Evolutionary conservation across 805 yeast species (phyloP), one percentile per base, ranked within the genome.

Genomic region (Allodekkera sacchari): DNA sequence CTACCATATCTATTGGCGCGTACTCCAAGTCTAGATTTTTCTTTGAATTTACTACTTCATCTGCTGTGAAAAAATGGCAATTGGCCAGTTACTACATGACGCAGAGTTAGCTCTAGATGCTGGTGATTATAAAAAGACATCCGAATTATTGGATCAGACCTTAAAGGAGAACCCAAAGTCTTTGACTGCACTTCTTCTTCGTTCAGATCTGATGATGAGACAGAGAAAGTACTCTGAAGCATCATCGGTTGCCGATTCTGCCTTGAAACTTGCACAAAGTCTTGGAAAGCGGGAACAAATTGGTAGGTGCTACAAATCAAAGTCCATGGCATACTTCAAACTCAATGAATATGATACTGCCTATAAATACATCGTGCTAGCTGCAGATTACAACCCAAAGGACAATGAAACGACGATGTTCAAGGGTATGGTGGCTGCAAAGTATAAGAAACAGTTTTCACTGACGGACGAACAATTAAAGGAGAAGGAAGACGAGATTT

Each of bases 391-490:
- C 36, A 63, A 60, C 27, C 60, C 64, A 38, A 43, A 47, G n/a
- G 77, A 74, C 38, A 47, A 59, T 1, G 67, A 76, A 3, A 47
- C 71, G 15, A 54, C 51, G 6, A 57, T 73, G 37, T 74, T 82
- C 74, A 52, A 52, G 19, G 43, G 44, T 4, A 66, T 69, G 55
- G 57, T 55, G 42, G 18, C 47, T 34, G 37, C 53, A 43, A 48
- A 57, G 41, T 30, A 48, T 34, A 31, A 40, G 24, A 63, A 63
- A 36, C 50, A 53, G 32, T 47, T 62, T 29, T 66, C 57, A 19
- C 65, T 37, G 15, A 26, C 28, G n/a, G 36, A 36, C 6, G 32
- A 30, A 11, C 28, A 24, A n/a, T 11, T 40, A 7, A 27, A 22
- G 2, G 15, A 31, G 10, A 16, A 28, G 7, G 39, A 33, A 13